Evolutionary conservation across 2,329 filamentous ascomycete genomes (phyloP).

Genomic region (Davidsoniella virescens): DNA sequence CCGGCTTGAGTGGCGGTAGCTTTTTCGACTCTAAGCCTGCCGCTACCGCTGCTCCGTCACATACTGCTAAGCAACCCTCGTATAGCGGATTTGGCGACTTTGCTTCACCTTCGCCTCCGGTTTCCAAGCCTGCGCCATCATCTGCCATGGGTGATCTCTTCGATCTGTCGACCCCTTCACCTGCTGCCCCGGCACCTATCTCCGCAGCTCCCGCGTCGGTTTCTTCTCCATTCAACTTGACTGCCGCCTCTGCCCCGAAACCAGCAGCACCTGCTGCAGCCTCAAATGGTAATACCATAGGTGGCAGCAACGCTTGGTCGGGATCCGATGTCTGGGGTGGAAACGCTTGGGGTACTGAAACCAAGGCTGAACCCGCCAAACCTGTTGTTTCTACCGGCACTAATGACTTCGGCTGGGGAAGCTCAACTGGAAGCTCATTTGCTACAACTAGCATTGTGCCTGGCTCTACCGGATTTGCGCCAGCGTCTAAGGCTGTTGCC

Average conservation of each 20-base stretch:
- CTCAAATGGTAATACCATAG: conserved; percentile 18
- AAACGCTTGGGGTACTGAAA: conserved; percentile 58
- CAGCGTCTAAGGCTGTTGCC: conserved; percentile 41
- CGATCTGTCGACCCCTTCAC: conserved; percentile 46
- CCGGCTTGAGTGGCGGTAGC: conserved; percentile 50
- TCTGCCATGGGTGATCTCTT: conserved; percentile 66
- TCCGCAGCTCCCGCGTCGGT: conserved; percentile 22
- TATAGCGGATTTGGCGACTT: conserved; percentile 51
- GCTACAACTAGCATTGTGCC: conserved; percentile 44
- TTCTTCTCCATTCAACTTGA: conserved; percentile 57
- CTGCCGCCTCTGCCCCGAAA: conserved; percentile 26
- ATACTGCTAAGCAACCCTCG: conserved; percentile 32
- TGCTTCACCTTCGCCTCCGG: conserved; percentile 30
- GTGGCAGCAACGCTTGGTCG: conserved; percentile 26
- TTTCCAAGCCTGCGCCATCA: conserved; percentile 30
- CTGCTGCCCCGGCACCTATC: conserved; percentile 25
- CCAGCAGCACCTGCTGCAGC: conserved; percentile 21
- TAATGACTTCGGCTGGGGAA: conserved; percentile 48
- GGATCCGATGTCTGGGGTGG: conserved; percentile 67
- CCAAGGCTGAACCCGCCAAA: conserved; percentile 36
- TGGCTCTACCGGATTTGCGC: conserved; percentile 45
- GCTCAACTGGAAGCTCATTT: conserved; percentile 26
- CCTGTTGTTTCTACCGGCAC: conserved; percentile 25
- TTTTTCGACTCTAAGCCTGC: conserved; percentile 61
- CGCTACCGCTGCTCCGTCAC: conserved; percentile 20